A percentile compares a stretch with the other conserved stretches of the same genome.
phyloP scores from a whole-genome alignment of 1,284 basidiomycete species.

The Trichosporon sp. region DNA sequence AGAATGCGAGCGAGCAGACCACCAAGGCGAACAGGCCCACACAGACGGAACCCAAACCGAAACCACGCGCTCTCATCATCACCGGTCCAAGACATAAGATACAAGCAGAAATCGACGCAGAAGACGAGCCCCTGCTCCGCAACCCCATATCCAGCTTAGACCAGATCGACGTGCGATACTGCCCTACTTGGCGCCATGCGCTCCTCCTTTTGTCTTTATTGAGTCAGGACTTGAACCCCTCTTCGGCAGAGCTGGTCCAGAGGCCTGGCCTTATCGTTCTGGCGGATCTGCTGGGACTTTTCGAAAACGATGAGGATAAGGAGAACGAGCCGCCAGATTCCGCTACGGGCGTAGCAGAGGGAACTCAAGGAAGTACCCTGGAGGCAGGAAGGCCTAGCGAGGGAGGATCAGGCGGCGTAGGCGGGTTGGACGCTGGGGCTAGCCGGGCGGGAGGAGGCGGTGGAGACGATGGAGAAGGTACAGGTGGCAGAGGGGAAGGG shows the following conservation, averaged over 20 bases:
- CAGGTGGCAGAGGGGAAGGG: too few relatives aligned
- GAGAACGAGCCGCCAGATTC: conserved; percentile 22
- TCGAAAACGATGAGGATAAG: conserved; percentile 25
- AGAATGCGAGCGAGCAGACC: too few relatives aligned
- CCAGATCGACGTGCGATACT: conserved; percentile 35
- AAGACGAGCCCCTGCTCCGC: conserved; percentile 35
- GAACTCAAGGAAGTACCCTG: too few relatives aligned
- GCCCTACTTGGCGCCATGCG: conserved; percentile 28
- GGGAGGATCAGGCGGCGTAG: too few relatives aligned
- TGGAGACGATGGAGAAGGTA: neutral
- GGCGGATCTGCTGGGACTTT: conserved; percentile 29
- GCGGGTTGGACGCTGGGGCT: too few relatives aligned
- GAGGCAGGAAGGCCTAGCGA: too few relatives aligned
- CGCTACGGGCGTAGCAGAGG: too few relatives aligned
- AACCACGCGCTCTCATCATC: conserved; percentile 30
- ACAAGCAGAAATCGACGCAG: conserved; percentile 27
- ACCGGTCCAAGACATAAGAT: conserved; percentile 25
- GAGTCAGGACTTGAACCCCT: neutral
- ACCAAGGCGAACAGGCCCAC: too few relatives aligned
- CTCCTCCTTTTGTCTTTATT: conserved; percentile 31
- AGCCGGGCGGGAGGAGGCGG: neutral
- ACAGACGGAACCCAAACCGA: too few relatives aligned
- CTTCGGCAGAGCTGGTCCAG: conserved; percentile 5
- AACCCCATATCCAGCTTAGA: conserved; percentile 11
- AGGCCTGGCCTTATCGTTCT: conserved; percentile 31